Base-by-base conservation (phyloP, 148 eudicot species). In the Chenopodium formosanum region DNA sequence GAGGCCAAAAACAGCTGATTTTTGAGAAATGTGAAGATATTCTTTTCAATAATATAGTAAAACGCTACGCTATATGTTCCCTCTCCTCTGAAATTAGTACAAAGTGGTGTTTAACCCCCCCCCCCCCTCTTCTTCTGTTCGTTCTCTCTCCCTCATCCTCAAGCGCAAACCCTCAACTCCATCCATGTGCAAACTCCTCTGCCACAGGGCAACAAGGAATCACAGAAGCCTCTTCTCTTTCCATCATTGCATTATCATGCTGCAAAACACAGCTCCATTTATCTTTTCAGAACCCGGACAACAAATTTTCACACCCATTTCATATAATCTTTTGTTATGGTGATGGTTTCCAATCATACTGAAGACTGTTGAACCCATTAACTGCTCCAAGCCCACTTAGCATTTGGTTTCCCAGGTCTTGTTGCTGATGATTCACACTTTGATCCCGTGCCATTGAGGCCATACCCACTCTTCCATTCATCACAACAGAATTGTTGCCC, bases 381-480 rank as follows among this genome's bases (percentile, higher is more conserved):
- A 85, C 90, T 16, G 93, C 90, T 78, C 94, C 97, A 82, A 93
- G 93, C 46, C 94, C 92, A 71, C 82, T 85, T 22, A 89, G 89
- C 87, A 90, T 85, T 52, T 90, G 97, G 85, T 88, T 91, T 48
- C 95, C 89, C 82, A 90, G 78, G 73, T 89, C 94, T 70, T 90
- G 91, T 79, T 91, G 97, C 66, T 86, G 93, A 65, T 91, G 89
- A 83, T 83, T 93, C 88, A 89, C 79, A 81, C 82, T 87, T 82
- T 87, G 94, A 65, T 92, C 91, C 65, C 91, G 86, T 22, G 72
- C 81, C 89, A 91, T 85, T 2, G 90, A 75, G 20, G 78, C 46
- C 83, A 91, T 83, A 17, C 92, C 91, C 23, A 87, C 89, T 52
- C 95, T 86, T 85, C 98, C 98, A 73, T 93, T 94, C 93, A 91